Evolutionary conservation across 805 yeast genomes (phyloP), one percentile per base, ranked within the genome.

Genomic region (Candida piceae): DNA sequence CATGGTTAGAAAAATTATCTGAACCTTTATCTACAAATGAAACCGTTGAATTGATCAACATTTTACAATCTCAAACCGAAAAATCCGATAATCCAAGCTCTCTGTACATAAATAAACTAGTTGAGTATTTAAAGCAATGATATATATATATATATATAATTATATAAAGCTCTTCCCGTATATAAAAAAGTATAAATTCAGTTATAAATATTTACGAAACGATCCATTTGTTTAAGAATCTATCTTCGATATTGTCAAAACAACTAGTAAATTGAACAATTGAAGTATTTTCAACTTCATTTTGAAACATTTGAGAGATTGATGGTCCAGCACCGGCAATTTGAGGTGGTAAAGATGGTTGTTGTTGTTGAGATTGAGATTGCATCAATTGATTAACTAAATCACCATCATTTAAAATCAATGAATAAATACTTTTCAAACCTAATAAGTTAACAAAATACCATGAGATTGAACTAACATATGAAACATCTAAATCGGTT

Each of bases 391-490:
- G 67, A 30, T 67, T 64, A 2, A 68, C 76, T 31, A 72, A 65
- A 6, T 65, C 59, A 4, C 64, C 54, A 40, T 72, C 76, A 10
- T 78, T 79, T 46, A 86, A 70, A 7, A 88, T 45, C 36, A 90
- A 69, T 26, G 84, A 72, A 57, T 81, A 83, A 2, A 93, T 79
- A 0, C 96, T 83, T 47, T 76, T 75, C 42, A 93, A 70, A 20
- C 97, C 97, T 34, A 89, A 60, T 42, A 87, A 74, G 38, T 87
- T 84, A 36, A 90, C 84, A 58, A 93, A 85, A 58, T 90, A 93
- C 97, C 97, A 93, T 5, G 97, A 87, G 16, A 93, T 82, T 3
- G 96, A 80, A 25, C 93, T 81, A 13, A 93, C 97, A 78, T 95
- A 93, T 19, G 95, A 67, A 7, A 81, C 96, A 55, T 89, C 93